Percentiles rank a stretch among this genome's conserved stretches.
phyloP scores from a whole-genome alignment of 805 yeast genomes.

The Saccharomycodes ludwigii region DNA sequence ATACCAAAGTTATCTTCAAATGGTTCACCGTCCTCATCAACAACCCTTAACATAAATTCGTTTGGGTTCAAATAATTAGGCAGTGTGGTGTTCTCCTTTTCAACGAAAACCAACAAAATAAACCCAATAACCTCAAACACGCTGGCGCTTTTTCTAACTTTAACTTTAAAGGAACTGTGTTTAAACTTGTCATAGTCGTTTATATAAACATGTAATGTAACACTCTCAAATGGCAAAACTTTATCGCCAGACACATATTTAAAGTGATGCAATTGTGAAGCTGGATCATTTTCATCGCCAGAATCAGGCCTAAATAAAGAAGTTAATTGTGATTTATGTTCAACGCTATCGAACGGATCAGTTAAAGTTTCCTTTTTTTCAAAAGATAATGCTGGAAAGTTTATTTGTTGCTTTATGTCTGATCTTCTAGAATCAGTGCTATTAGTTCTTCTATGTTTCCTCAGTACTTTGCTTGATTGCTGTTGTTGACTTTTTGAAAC shows the following conservation, averaged over 20 bases:
- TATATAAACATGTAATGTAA: constrained; percentile 16
- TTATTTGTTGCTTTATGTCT: not conserved
- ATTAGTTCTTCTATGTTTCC: not conserved
- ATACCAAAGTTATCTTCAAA: constrained; percentile 87
- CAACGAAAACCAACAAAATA: constrained; percentile 10
- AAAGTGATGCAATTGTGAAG: constrained; percentile 10
- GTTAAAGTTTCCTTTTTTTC: no score
- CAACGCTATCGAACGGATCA: no score
- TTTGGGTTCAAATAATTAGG: not conserved
- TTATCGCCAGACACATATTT: constrained; percentile 21
- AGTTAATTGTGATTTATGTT: not conserved
- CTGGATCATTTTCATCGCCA: not conserved
- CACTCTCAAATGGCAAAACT: constrained; percentile 17
- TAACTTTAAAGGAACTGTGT: constrained; percentile 13
- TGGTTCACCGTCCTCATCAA: constrained; percentile 89
- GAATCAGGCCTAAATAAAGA: not conserved
- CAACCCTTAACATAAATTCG: constrained; percentile 43
- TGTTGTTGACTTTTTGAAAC: no score
- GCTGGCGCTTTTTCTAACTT: constrained; percentile 20
- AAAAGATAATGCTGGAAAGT: not conserved
- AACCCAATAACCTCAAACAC: constrained; percentile 23
- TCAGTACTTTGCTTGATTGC: not conserved
- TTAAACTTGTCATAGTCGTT: constrained; percentile 17
- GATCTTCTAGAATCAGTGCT: not conserved
- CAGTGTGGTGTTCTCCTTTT: not conserved